These are phyloP conservation scores for Amanita exitialis DNA, from an alignment of 768 basidiomycete species.

Conservation along the genomic window DNA sequence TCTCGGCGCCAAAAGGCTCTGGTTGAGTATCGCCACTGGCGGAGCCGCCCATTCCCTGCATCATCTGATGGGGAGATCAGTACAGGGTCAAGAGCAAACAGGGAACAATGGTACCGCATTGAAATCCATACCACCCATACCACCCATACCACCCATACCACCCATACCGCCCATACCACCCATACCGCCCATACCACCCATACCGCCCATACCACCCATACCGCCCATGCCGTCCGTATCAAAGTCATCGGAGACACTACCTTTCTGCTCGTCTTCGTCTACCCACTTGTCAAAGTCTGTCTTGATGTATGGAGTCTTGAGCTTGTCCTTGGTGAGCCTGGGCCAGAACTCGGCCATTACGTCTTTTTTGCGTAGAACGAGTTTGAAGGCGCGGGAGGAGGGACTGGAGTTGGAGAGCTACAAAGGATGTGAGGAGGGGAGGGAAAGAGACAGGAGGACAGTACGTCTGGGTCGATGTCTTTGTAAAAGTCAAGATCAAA, in stretches of 20 bases:
- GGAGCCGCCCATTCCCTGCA: slow-evolving; percentile 35
- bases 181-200: slow-evolving; percentile 34
- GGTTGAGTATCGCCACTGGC: slow-evolving; percentile 14
- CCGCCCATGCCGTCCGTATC: slow-evolving; percentile 48
- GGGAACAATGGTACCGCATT: slow-evolving; percentile 34
- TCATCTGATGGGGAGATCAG: slow-evolving; percentile 26
- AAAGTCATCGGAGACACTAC: slow-evolving; percentile 31
- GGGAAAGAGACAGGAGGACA: not conserved
- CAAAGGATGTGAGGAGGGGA: not conserved
- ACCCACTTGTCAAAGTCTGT: slow-evolving; percentile 95
- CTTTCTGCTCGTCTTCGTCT: slow-evolving; percentile 95
- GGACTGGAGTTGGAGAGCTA: slow-evolving; percentile 23
- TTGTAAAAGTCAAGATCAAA: slow-evolving; percentile 71
- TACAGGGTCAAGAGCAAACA: not conserved
- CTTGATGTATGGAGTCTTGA: slow-evolving; percentile 75
- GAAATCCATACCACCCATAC: slow-evolving; percentile 47
- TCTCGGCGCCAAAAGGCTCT: slow-evolving; percentile 12
- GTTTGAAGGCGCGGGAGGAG: slow-evolving; percentile 54
- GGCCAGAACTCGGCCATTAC: slow-evolving; percentile 79
- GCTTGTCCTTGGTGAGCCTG: slow-evolving; percentile 82
- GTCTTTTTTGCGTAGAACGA: slow-evolving; percentile 77
- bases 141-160: slow-evolving; percentile 51
- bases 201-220: slow-evolving; percentile 51
- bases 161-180: slow-evolving; percentile 39
- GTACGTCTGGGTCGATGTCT: slow-evolving; percentile 70